A percentile compares a stretch with the other conserved stretches of the same genome.
These are phyloP conservation scores for Eragrostis nindensis DNA, from an alignment of 176 grass and related monocot genomes.

Conservation along the genomic window DNA sequence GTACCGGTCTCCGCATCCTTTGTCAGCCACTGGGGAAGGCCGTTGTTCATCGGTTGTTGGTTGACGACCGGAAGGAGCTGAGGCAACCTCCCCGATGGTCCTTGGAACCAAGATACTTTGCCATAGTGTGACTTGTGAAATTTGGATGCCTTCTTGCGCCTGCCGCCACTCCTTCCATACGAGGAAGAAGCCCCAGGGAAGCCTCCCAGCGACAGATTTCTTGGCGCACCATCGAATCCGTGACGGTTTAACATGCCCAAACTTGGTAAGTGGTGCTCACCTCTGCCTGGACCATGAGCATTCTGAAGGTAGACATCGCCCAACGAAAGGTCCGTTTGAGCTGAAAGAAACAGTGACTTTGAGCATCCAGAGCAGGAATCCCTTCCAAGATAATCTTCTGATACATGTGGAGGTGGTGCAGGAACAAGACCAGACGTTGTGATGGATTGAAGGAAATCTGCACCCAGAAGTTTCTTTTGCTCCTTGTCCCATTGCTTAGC, in stretches of 20 bases:
- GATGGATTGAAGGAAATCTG: conserved; percentile 38
- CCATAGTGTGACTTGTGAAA: conserved; percentile 48
- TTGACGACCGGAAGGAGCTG: conserved; percentile 32
- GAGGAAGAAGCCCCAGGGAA: conserved; percentile 49
- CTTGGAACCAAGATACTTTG: conserved; percentile 39
- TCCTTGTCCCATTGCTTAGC: conserved; percentile 83
- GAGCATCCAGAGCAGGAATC: conserved; percentile 51
- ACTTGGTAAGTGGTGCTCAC: conserved; percentile 40
- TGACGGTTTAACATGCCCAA: conserved; percentile 34
- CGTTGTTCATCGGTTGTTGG: conserved; percentile 36
- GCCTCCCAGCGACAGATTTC: conserved; percentile 43
- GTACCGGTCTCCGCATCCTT: conserved; percentile 26
- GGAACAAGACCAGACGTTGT: conserved; percentile 32
- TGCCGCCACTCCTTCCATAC: conserved; percentile 24
- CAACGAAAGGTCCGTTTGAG: conserved; percentile 64
- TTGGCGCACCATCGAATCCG: conserved; percentile 13
- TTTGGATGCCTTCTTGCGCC: conserved; percentile 43
- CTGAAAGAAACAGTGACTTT: conserved; percentile 44
- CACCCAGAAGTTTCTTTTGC: conserved; percentile 76
- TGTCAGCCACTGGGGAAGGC: conserved; percentile 77
- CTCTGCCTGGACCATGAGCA: conserved; percentile 25
- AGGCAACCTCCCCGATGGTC: conserved; percentile 28
- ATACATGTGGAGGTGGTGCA: conserved; percentile 10
- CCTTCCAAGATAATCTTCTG: conserved; percentile 40
- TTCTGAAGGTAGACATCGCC: conserved; percentile 44